Percentiles rank a stretch among this genome's conserved stretches.
Evolutionary conservation across 257 asterid species (phyloP).

Genomic region (Solanum sparsipilum): DNA sequence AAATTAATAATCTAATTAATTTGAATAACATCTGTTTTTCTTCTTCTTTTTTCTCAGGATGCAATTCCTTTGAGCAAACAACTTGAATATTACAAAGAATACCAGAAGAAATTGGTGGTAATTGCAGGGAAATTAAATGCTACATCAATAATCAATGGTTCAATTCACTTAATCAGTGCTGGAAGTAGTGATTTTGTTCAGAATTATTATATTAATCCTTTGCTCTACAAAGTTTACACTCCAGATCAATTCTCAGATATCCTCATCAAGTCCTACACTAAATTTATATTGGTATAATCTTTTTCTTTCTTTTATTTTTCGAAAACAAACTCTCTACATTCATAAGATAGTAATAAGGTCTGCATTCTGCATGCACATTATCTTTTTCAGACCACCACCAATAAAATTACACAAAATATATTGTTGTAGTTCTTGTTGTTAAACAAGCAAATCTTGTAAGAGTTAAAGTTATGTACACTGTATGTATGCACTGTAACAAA

Average conservation of each 20-base stretch:
- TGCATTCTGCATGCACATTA: neutral
- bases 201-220: constrained; percentile 67
- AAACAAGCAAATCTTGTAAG: neutral
- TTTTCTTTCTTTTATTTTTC: neutral
- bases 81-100: constrained; percentile 55
- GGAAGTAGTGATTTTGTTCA: constrained; percentile 92
- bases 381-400: no score
- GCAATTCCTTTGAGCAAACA: constrained; percentile 68
- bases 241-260: constrained; percentile 60
- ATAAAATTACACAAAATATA: neutral
- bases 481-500: no score
- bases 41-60: constrained; percentile 13
- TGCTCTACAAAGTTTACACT: constrained; percentile 54
- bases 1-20: no score
- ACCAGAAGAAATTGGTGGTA: constrained; percentile 43
- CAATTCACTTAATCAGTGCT: constrained; percentile 57
- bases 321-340: neutral
- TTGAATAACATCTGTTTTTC: no score
- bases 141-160: constrained; percentile 55
- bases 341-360: neutral
- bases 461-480: neutral
- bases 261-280: constrained; percentile 44
- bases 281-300: constrained; percentile 44
- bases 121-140: constrained; percentile 67
- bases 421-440: neutral